Percentiles rank a stretch among this genome's conserved stretches.
These are phyloP conservation scores for Meira miltonrushii DNA, from an alignment of 1,284 basidiomycete genomes.

Conservation along the genomic window DNA sequence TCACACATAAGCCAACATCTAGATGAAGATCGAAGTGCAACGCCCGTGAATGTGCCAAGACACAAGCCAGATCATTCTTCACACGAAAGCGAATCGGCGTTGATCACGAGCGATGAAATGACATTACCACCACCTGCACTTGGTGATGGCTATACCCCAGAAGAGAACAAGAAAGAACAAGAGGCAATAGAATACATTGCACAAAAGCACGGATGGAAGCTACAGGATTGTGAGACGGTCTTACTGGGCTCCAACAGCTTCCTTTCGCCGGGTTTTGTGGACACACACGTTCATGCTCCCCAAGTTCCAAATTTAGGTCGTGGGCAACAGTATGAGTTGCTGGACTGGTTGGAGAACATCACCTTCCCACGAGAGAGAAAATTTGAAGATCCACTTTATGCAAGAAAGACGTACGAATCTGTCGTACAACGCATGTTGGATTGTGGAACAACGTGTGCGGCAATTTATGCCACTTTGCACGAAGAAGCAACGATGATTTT, in stretches of 20 bases:
- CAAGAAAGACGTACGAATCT: conserved; percentile 64
- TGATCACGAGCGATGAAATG: not conserved
- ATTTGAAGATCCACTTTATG: conserved; percentile 70
- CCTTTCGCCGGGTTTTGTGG: conserved; percentile 79
- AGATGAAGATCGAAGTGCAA: conserved; percentile 27
- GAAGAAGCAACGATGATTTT: conserved; percentile 73
- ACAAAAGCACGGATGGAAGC: conserved; percentile 33
- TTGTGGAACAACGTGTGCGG: conserved; percentile 72
- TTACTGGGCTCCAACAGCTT: conserved; percentile 67
- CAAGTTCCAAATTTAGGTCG: conserved; percentile 66
- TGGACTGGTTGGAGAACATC: conserved; percentile 80
- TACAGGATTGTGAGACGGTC: conserved; percentile 55
- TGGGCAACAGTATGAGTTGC: conserved; percentile 61
- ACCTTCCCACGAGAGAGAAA: conserved; percentile 86
- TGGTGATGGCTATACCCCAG: not conserved
- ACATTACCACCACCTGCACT: not conserved
- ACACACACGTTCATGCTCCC: conserved; percentile 67
- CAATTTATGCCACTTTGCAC: conserved; percentile 84
- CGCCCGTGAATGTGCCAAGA: conserved; percentile 29
- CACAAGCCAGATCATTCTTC: not conserved
- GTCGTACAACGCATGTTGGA: conserved; percentile 73
- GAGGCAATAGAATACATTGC: conserved; percentile 23
- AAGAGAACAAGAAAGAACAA: conserved; percentile 20
- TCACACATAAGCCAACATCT: not conserved
- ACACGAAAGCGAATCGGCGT: conserved; percentile 5